These are phyloP conservation scores for Ophiostoma fasciatum DNA, from an alignment of 2,329 filamentous ascomycete genomes.

Conservation along the genomic window DNA sequence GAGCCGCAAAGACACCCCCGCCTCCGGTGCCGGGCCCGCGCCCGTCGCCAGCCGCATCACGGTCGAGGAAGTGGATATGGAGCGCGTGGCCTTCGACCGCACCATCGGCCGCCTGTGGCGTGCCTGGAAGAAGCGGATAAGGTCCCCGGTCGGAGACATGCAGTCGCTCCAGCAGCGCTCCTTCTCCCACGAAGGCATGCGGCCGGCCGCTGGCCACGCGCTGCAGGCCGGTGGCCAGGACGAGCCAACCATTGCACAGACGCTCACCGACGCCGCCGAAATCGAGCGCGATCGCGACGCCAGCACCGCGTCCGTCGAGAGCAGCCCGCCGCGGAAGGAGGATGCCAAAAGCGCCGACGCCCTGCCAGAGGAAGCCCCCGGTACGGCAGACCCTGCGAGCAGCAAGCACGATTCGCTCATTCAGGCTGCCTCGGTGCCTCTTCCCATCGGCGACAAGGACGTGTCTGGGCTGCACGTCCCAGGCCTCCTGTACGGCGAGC, in stretches of 20 bases:
- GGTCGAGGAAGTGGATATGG: conserved; percentile 86
- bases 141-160: conserved; percentile 35
- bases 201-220: conserved; percentile 24
- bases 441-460: conserved; percentile 53
- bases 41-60: conserved; percentile 51
- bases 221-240: too few species aligned
- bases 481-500: conserved; percentile 46
- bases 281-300: not conserved
- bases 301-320: too few species aligned
- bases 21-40: conserved; percentile 22
- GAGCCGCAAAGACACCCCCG: conserved; percentile 35
- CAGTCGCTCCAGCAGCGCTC: conserved; percentile 32
- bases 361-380: too few species aligned
- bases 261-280: conserved; percentile 17
- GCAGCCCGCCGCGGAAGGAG: too few species aligned
- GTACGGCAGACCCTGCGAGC: too few species aligned
- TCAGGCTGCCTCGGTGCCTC: conserved; percentile 44
- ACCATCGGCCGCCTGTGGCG: conserved; percentile 84
- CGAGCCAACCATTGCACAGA: conserved; percentile 22
- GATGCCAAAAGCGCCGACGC: conserved; percentile 5
- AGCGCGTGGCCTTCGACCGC: conserved; percentile 79
- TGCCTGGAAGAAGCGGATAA: conserved; percentile 80
- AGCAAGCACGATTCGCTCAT: conserved; percentile 25
- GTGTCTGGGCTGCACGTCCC: conserved; percentile 70
- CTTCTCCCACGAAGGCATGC: conserved; percentile 22